Percentiles rank a stretch among this genome's conserved stretches.
Evolutionary conservation across 2,329 filamentous ascomycete species (phyloP).

Genomic region (Mycosphaerelloides madeirae): DNA sequence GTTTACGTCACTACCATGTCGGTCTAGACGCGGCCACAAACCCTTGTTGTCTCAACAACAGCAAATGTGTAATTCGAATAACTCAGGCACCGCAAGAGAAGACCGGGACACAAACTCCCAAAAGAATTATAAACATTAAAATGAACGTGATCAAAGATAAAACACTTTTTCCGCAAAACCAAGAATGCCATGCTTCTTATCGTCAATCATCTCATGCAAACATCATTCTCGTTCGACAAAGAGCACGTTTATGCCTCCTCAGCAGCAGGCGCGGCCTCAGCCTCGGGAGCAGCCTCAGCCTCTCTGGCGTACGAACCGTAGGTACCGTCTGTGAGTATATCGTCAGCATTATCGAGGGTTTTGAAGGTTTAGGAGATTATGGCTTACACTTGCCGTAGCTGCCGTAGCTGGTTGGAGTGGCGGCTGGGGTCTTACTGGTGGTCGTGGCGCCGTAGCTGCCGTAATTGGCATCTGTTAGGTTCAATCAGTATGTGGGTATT

Average conservation of each 20-base stretch:
- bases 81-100: too few species aligned
- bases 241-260: not conserved
- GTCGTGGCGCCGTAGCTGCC: slow-evolving; percentile 1
- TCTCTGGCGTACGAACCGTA: not conserved
- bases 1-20: too few species aligned
- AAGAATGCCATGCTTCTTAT: not conserved
- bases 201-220: not conserved
- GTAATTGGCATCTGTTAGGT: not conserved
- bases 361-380: too few species aligned
- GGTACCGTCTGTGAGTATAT: too few species aligned
- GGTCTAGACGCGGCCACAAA: too few species aligned
- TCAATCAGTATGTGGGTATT: not conserved
- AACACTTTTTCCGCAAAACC: too few species aligned
- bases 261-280: not conserved
- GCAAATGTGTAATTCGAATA: too few species aligned
- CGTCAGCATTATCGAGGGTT: too few species aligned
- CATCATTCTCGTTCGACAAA: not conserved
- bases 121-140: too few species aligned
- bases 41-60: too few species aligned
- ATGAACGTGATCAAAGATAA: too few species aligned
- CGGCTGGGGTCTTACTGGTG: not conserved
- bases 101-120: too few species aligned
- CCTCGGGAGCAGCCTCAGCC: slow-evolving; percentile 2
- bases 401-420: slow-evolving; percentile 1
- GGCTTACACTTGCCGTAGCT: not conserved